Evolutionary conservation across 495 filamentous ascomycete genomes (phyloP).

Genomic region (Penicillium lividum): DNA sequence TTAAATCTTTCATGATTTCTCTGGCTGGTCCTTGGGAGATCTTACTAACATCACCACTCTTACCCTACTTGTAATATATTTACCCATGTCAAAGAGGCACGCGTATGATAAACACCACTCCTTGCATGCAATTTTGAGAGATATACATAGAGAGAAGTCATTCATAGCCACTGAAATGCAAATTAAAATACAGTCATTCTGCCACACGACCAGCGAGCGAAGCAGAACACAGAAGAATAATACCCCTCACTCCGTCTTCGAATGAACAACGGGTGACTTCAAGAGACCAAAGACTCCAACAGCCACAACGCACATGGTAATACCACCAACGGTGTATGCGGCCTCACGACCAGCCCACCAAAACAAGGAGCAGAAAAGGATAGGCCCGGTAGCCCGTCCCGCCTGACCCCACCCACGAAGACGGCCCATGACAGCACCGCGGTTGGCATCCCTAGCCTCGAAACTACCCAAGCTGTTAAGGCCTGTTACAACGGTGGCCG

Average conservation of each 20-base stretch:
- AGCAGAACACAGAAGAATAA: neutral
- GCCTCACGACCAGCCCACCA: slow-evolving; percentile 95
- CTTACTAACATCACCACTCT: slow-evolving; percentile 12
- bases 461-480: slow-evolving; percentile 90
- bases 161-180: neutral
- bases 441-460: slow-evolving; percentile 75
- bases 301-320: slow-evolving; percentile 74
- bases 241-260: slow-evolving; percentile 16
- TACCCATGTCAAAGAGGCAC: slow-evolving; percentile 2
- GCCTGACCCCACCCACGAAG: slow-evolving; percentile 86
- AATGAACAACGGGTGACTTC: slow-evolving; percentile 39
- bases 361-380: slow-evolving; percentile 94
- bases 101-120: slow-evolving; percentile 10
- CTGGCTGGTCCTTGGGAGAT: neutral
- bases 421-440: slow-evolving; percentile 82
- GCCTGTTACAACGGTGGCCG: slow-evolving; percentile 90
- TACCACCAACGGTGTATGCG: slow-evolving; percentile 78
- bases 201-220: slow-evolving; percentile 1
- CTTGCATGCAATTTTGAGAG: neutral
- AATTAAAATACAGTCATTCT: neutral
- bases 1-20: neutral
- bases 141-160: neutral
- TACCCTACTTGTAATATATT: slow-evolving; percentile 5
- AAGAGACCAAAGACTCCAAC: slow-evolving; percentile 70
- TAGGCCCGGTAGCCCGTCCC: slow-evolving; percentile 80